A percentile compares a stretch with the other conserved stretches of the same genome.
phyloP scores from a whole-genome alignment of 2,329 filamentous ascomycete genomes.

The Colletotrichum australisinense region DNA sequence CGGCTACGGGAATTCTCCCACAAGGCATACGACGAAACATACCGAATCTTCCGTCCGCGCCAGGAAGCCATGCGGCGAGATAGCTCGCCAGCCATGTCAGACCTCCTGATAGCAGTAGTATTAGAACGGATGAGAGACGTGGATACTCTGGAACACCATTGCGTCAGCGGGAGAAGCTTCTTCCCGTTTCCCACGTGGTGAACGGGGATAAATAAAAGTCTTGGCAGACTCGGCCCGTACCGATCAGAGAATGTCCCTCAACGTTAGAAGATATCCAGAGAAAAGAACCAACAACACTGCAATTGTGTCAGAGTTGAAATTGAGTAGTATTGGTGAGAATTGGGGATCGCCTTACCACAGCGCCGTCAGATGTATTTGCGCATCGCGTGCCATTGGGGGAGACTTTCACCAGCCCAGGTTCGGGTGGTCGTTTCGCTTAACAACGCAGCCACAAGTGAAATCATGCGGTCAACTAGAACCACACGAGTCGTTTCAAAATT shows the following conservation, averaged over 20 bases:
- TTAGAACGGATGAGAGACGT: constrained; percentile 58
- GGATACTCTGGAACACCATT: constrained; percentile 54
- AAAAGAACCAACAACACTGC: constrained; percentile 60
- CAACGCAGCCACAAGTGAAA: neutral
- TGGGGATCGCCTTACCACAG: constrained; percentile 44
- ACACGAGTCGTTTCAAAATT: neutral
- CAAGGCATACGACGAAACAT: neutral
- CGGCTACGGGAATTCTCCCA: neutral
- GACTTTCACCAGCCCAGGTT: neutral
- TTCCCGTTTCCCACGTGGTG: neutral
- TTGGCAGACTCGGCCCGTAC: constrained; percentile 45
- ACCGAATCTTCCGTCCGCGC: constrained; percentile 60
- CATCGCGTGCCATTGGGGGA: constrained; percentile 44
- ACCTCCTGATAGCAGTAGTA: constrained; percentile 58
- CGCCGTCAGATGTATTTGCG: constrained; percentile 47
- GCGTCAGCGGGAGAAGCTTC: neutral
- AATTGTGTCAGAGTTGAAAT: neutral
- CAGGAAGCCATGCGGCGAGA: constrained; percentile 58
- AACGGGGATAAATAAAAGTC: neutral
- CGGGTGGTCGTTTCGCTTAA: neutral
- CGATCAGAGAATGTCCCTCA: constrained; percentile 60
- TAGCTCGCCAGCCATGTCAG: constrained; percentile 55
- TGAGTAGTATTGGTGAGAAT: neutral
- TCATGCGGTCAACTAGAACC: neutral
- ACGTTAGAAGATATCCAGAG: constrained; percentile 59